Conservation (phyloP, 2,329 filamentous ascomycete species). For the Colletotrichum limetticola region DNA sequence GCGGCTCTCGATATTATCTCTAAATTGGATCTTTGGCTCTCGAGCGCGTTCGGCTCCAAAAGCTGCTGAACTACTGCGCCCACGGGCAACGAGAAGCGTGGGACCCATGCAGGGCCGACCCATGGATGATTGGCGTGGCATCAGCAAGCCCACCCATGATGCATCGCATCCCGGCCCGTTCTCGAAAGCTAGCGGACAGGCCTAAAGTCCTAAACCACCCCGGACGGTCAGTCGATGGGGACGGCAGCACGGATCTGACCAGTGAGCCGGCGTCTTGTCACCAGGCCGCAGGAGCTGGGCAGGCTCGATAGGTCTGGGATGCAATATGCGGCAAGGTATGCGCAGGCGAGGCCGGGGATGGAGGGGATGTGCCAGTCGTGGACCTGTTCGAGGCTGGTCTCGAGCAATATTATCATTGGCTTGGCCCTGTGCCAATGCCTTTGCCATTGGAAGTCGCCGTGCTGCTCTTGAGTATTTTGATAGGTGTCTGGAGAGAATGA, state of each 20-base stretch:
- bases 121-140: constrained; percentile 30
- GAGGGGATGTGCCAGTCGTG: neutral
- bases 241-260: constrained; percentile 10
- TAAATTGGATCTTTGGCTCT: neutral
- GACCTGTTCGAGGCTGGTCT: constrained; percentile 26
- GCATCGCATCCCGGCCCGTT: constrained; percentile 11
- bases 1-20: constrained; percentile 27
- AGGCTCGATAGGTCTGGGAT: constrained; percentile 19
- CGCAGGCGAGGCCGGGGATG: constrained; percentile 12
- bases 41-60: constrained; percentile 20
- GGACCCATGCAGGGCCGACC: constrained; percentile 13
- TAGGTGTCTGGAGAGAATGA: neutral
- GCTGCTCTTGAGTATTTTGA: neutral
- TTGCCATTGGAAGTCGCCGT: constrained; percentile 1
- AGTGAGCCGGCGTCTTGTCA: constrained; percentile 18
- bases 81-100: constrained; percentile 10
- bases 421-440: constrained; percentile 20
- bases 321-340: neutral
- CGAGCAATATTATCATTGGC: constrained; percentile 22
- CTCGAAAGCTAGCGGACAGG: constrained; percentile 21
- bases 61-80: neutral
- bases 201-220: constrained; percentile 7
- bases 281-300: neutral
- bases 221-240: constrained; percentile 21
- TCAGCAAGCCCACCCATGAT: constrained; percentile 12